These are phyloP conservation scores for Talaromyces marneffei DNA, from an alignment of 2,329 filamentous ascomycete genomes.

Conservation along the genomic window DNA sequence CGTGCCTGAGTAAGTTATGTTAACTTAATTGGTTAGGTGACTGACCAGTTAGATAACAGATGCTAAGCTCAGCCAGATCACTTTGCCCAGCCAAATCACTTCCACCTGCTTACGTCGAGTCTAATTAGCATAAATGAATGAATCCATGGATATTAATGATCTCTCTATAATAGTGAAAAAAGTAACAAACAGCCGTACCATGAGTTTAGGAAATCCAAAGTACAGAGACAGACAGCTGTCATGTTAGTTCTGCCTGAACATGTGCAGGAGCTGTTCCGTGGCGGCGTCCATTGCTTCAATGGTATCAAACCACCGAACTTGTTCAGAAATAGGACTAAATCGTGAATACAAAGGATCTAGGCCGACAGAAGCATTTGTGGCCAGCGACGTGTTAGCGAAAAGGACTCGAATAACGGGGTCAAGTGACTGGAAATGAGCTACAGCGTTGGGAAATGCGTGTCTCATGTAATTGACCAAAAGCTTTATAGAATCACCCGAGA, in stretches of 20 bases:
- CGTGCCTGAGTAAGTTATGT: too few relatives aligned
- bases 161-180: too few relatives aligned
- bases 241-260: neutral
- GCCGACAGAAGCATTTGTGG: neutral
- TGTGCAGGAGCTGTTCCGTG: neutral
- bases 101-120: too few relatives aligned
- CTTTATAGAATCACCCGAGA: neutral
- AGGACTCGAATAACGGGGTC: neutral
- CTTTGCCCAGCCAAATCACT: too few relatives aligned
- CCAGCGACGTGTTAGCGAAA: neutral
- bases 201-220: too few relatives aligned
- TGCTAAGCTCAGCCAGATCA: too few relatives aligned
- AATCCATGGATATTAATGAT: too few relatives aligned
- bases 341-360: neutral
- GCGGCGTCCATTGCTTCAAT: neutral
- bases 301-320: neutral
- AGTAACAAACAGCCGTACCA: too few relatives aligned
- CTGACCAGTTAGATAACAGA: too few relatives aligned
- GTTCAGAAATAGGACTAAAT: neutral
- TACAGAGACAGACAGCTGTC: too few relatives aligned
- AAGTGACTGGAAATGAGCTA: conserved; percentile 1
- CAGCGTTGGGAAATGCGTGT: neutral
- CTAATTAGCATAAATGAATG: too few relatives aligned
- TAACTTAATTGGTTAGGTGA: too few relatives aligned
- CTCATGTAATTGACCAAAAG: conserved; percentile 1